These are phyloP conservation scores for Citrus glauca DNA, from an alignment of 345 rosid species.

Conservation along the genomic window DNA sequence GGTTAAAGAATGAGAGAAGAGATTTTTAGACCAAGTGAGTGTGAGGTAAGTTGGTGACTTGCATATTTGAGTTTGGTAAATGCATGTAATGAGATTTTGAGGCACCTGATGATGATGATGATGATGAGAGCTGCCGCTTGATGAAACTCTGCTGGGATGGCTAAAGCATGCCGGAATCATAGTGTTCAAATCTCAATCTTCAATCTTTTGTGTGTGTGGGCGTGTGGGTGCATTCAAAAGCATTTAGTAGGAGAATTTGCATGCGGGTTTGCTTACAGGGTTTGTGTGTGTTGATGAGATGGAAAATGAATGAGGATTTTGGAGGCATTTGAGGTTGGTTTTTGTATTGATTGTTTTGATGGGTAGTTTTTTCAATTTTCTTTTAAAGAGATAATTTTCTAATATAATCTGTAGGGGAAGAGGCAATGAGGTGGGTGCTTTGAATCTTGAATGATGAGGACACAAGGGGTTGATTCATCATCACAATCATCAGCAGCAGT, in stretches of 20 bases:
- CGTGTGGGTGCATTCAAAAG: not conserved
- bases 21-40: constrained; percentile 50
- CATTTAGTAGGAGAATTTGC: not conserved
- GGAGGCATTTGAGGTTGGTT: constrained; percentile 8
- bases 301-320: constrained; percentile 10
- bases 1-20: constrained; percentile 46
- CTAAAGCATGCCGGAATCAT: constrained; percentile 57
- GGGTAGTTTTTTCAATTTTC: not conserved
- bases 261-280: not conserved
- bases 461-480: constrained; percentile 9
- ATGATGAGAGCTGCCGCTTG: constrained; percentile 7
- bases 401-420: not conserved
- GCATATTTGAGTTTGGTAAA: constrained; percentile 44
- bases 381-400: not conserved
- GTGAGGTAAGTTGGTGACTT: constrained; percentile 37
- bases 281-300: constrained; percentile 6
- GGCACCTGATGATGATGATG: constrained; percentile 20
- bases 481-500: constrained; percentile 9
- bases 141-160: constrained; percentile 32
- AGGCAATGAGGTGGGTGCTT: not conserved
- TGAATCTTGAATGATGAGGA: constrained; percentile 14
- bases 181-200: constrained; percentile 2
- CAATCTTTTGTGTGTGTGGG: not conserved
- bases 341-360: not conserved
- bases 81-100: constrained; percentile 45